phyloP scores from a whole-genome alignment of 2,329 filamentous ascomycete species.

The Colletotrichum coccodes region DNA sequence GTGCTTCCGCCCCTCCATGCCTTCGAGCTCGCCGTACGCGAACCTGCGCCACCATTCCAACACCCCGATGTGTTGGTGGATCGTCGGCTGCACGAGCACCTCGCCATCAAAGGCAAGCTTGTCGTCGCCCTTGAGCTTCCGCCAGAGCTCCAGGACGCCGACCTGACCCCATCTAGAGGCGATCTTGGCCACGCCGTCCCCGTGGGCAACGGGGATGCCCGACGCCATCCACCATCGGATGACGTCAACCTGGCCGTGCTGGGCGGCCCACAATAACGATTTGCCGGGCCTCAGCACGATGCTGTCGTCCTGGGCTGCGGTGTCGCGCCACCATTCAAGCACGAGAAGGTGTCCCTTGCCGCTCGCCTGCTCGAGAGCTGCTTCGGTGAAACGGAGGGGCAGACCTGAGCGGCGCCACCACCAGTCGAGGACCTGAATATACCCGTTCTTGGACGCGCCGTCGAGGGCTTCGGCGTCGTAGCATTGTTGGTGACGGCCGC shows the following conservation, averaged over 20 bases:
- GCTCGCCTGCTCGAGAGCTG: conserved; percentile 87
- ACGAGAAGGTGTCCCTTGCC: conserved; percentile 86
- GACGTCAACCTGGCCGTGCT: conserved; percentile 81
- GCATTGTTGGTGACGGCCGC: conserved; percentile 74
- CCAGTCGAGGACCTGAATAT: conserved; percentile 88
- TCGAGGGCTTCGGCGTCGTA: conserved; percentile 89
- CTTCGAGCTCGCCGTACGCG: conserved; percentile 63
- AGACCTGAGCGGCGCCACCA: conserved; percentile 85
- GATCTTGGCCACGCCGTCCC: conserved; percentile 84
- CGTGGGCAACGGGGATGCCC: conserved; percentile 81
- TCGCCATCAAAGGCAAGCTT: conserved; percentile 82
- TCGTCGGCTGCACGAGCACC: conserved; percentile 86
- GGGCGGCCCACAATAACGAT: conserved; percentile 83
- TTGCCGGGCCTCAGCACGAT: conserved; percentile 82
- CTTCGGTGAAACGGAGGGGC: conserved; percentile 85
- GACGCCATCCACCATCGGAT: conserved; percentile 91
- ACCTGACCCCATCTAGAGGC: conserved; percentile 89
- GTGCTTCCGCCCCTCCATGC: conserved; percentile 66
- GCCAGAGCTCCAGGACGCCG: conserved; percentile 85
- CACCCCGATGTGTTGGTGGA: conserved; percentile 84
- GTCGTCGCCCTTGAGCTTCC: conserved; percentile 71
- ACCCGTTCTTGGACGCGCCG: conserved; percentile 86
- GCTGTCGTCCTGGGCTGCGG: conserved; percentile 66
- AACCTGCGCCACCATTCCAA: conserved; percentile 92
- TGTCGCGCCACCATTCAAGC: conserved; percentile 92